These are phyloP conservation scores for Malus sylvestris DNA, from an alignment of 306 rosid genomes.

Conservation along the genomic window DNA sequence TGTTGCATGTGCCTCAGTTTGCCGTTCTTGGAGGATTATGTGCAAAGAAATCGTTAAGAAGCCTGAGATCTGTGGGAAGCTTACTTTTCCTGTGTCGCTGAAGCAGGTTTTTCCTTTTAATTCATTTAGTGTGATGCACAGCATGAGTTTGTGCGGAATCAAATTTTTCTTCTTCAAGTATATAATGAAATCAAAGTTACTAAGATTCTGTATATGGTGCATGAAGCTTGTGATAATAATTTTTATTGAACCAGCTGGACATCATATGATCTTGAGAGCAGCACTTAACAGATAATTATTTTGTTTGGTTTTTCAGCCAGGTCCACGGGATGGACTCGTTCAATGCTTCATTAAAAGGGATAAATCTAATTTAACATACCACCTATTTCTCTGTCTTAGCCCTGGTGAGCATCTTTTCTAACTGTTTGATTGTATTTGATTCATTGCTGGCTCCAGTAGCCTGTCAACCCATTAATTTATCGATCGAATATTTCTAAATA, in stretches of 20 bases:
- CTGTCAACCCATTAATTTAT: background rate
- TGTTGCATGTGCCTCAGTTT: constrained; percentile 82
- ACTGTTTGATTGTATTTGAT: background rate
- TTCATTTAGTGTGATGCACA: background rate
- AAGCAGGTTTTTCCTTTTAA: constrained; percentile 55
- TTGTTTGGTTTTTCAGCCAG: constrained; percentile 55
- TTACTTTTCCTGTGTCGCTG: constrained; percentile 79
- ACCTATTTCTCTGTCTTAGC: constrained; percentile 70
- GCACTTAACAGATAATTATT: background rate
- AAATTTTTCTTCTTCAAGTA: background rate
- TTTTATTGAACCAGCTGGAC: background rate
- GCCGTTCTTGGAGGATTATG: constrained; percentile 85
- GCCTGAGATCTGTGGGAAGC: constrained; percentile 77
- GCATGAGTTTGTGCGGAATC: background rate
- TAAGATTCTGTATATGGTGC: background rate
- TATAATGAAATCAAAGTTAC: background rate
- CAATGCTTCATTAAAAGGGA: constrained; percentile 86
- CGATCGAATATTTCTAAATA: background rate
- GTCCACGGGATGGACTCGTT: constrained; percentile 64
- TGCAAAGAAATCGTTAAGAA: constrained; percentile 74
- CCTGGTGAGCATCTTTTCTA: constrained; percentile 42
- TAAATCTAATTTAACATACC: constrained; percentile 76
- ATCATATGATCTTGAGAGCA: background rate
- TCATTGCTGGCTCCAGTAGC: background rate
- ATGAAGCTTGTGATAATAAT: background rate